Conservation (phyloP, 805 yeast genomes). For the Teunomyces lycoperdinae region DNA sequence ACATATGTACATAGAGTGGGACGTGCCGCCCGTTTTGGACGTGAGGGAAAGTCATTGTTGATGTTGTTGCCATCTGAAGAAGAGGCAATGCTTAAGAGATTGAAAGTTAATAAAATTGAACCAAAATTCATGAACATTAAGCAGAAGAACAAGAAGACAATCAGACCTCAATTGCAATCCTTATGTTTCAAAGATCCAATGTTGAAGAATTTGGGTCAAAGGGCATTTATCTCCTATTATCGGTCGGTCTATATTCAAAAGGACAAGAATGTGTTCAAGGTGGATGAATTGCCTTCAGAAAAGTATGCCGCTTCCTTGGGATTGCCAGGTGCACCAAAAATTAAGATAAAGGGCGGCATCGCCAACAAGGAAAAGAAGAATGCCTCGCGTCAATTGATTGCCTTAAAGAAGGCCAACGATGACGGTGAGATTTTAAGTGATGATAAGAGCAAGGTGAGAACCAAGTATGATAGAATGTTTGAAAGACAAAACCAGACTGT, state of each 20-base stretch:
- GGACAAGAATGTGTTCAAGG: conserved; percentile 81
- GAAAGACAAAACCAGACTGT: conserved; percentile 92
- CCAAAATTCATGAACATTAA: conserved; percentile 72
- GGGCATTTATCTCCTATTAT: conserved; percentile 90
- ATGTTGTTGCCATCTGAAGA: conserved; percentile 85
- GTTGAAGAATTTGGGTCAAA: conserved; percentile 89
- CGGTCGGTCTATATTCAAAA: conserved; percentile 81
- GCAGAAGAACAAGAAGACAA: conserved; percentile 67
- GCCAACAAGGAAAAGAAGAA: conserved; percentile 77
- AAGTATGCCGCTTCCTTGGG: conserved; percentile 87
- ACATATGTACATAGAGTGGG: conserved; percentile 93
- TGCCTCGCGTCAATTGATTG: conserved; percentile 66
- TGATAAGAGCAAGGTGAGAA: conserved; percentile 54
- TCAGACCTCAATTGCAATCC: conserved; percentile 81
- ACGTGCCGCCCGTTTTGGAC: conserved; percentile 83
- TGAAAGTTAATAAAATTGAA: conserved; percentile 63
- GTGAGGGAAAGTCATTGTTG: conserved; percentile 75
- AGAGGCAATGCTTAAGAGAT: conserved; percentile 64
- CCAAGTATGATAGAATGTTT: conserved; percentile 94
- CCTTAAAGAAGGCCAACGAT: conserved; percentile 47
- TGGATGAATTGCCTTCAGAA: conserved; percentile 75
- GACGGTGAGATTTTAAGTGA: conserved; percentile 56
- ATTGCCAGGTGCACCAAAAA: conserved; percentile 93
- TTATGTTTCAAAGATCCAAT: conserved; percentile 89
- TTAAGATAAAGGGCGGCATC: conserved; percentile 60